Evolutionary conservation across 768 basidiomycete species (phyloP), one percentile per base, ranked within the genome.

Genomic region (Rhodotorula babjevae): DNA sequence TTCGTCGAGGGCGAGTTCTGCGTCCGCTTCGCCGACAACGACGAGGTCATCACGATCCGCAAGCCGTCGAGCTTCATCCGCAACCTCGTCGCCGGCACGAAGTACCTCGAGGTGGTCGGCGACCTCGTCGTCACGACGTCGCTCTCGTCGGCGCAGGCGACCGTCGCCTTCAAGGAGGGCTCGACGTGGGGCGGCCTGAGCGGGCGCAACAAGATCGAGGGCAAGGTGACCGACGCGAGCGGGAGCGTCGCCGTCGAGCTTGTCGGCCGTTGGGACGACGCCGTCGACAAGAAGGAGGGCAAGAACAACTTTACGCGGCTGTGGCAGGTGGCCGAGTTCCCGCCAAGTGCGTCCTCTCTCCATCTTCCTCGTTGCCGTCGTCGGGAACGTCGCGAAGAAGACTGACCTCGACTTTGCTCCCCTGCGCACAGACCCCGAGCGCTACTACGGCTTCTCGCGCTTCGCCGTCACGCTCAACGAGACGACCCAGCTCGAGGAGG

Each of bases 381-480:
- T 6, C 50, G 36, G n/a, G n/a, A n/a, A 36, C 36, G 36, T 5
- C 36, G 4, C 36, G 36, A 36, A 27, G 40, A 23, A 9, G 10
- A 44, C 53, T 47, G 52, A 14, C 25, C 10, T 10, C 33, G 23
- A 9, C 14, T 11, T 5, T 14, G 44, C 14, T 18, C 36, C 10
- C 3, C 14, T 12, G 33, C 10, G 21, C 7, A 25, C 64, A 96
- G 78, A 82, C 83, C 7, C 85, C 83, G 7, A 87, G 49, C 67
- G 62, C 47, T 93, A 93, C 2, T 98, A 96, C 84, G 96, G 95
- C 80, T 86, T 98, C 44, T 93, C 93, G 2, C 91, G 90, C 0
- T 98, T 89, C 79, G 92, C 95, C 4, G 86, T 93, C 72, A 90
- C 91, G 1, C 83, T 96, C 69, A 98, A 98, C 78, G 88, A 96